Evolutionary conservation across 2,329 filamentous ascomycete genomes (phyloP), one percentile per base, ranked within the genome.

Genomic region (Graphiopsis chlorocephala): DNA sequence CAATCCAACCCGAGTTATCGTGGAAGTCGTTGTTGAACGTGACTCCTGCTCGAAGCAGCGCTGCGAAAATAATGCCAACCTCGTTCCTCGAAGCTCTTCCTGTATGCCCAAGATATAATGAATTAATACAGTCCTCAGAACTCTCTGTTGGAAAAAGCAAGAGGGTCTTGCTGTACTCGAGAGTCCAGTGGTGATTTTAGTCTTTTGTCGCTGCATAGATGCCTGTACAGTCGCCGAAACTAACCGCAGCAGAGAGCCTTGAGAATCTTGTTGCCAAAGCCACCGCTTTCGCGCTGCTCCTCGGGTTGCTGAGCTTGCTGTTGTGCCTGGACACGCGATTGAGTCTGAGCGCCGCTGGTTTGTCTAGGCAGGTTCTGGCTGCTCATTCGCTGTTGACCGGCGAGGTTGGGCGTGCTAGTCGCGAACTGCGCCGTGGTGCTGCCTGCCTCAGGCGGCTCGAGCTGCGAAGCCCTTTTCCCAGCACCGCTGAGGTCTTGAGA

Each of bases 401-500:
- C 65, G 33, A 76, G 68, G 62, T 76, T 74, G 78, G 92, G 91
- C 75, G 90, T 91, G 82, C 92, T 97, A 85, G 92, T 94, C 82
- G 96, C 93, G 84, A 97, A 97, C 77, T 97, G 94, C 71, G 94
- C 94, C 79, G 96, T 92, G 69, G 92, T 97, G 76, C 92, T 97
- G 73, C 90, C 92, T 76, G 93, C 90, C 68, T 75, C 73, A 12
- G 70, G 71, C 72, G 93, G 91, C 69, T 93, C 94, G 75, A 88
- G 87, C 82, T 85, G 88, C 85, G 88, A 93, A 80, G 86, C 87
- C 82, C 92, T 88, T 84, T 93, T 91, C 17, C 61, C 61, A 48
- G 57, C 57, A 35, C 42, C 58, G 76, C 86, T 71, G 26, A 73
- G 65, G 63, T 75, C 75, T 26, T 68, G 69, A 33, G 71, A 71